These are phyloP conservation scores for Didymella exigua DNA, from an alignment of 2,329 filamentous ascomycete genomes.

Conservation along the genomic window DNA sequence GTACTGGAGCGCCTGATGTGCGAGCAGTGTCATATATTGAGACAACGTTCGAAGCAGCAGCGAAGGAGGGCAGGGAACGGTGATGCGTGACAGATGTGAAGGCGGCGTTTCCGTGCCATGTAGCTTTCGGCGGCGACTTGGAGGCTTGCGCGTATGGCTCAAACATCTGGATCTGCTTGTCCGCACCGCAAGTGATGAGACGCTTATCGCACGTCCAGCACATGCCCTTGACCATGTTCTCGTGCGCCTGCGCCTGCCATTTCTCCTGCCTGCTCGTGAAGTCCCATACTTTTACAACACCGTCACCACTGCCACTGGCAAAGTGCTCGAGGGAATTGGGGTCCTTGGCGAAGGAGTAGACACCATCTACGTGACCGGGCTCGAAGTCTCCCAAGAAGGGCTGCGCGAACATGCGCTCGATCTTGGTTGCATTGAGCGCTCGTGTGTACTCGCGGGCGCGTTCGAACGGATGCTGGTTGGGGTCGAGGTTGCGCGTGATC, in stretches of 20 bases:
- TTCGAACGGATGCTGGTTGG: constrained; percentile 88
- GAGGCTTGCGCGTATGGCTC: constrained; percentile 80
- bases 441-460: constrained; percentile 83
- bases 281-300: constrained; percentile 93
- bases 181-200: constrained; percentile 83
- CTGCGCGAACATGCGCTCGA: constrained; percentile 88
- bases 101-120: constrained; percentile 81
- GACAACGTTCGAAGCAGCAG: constrained; percentile 76
- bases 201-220: constrained; percentile 87
- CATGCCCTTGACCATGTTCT: constrained; percentile 90
- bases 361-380: constrained; percentile 87
- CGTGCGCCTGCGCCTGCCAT: constrained; percentile 82
- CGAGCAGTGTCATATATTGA: constrained; percentile 88
- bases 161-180: constrained; percentile 87
- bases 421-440: constrained; percentile 82
- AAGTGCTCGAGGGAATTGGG: constrained; percentile 55
- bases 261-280: constrained; percentile 73
- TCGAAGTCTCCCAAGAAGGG: constrained; percentile 88
- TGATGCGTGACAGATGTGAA: constrained; percentile 88
- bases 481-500: constrained; percentile 75
- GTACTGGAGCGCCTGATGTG: constrained; percentile 75
- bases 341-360: constrained; percentile 57
- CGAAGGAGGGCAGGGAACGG: constrained; percentile 77
- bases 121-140: constrained; percentile 74
- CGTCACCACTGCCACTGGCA: constrained; percentile 65